These are phyloP conservation scores for Citrus maxima DNA, from an alignment of 345 rosid species.

Conservation along the genomic window DNA sequence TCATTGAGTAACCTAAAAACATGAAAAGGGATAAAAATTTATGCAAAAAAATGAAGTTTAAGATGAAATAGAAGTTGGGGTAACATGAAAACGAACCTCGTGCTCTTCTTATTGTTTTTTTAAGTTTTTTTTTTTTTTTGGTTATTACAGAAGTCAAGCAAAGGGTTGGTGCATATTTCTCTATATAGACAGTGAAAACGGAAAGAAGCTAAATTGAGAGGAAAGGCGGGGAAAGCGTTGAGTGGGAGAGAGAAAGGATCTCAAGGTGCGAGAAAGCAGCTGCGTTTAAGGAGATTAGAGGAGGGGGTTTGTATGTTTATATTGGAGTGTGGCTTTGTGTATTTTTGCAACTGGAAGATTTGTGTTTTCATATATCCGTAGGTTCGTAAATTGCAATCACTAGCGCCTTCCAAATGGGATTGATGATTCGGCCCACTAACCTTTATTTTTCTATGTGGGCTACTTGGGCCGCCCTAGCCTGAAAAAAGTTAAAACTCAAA, in stretches of 20 bases:
- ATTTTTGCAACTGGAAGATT: background rate
- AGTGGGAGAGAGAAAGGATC: conserved; percentile 13
- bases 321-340: background rate
- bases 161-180: background rate
- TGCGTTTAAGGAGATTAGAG: conserved; percentile 3
- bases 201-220: background rate
- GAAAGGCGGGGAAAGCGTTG: conserved; percentile 22
- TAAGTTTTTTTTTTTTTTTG: background rate
- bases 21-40: background rate
- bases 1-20: background rate
- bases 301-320: background rate
- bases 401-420: background rate
- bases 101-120: background rate
- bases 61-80: background rate
- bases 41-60: background rate
- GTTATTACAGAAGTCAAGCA: background rate
- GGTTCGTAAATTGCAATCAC: background rate
- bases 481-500: no score
- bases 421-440: background rate
- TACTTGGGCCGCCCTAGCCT: no score
- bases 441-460: no score
- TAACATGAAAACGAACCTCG: background rate
- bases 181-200: background rate
- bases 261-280: background rate
- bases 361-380: background rate